These are phyloP conservation scores for Diaporthe amygdali DNA, from an alignment of 2,329 filamentous ascomycete species.

Conservation along the genomic window DNA sequence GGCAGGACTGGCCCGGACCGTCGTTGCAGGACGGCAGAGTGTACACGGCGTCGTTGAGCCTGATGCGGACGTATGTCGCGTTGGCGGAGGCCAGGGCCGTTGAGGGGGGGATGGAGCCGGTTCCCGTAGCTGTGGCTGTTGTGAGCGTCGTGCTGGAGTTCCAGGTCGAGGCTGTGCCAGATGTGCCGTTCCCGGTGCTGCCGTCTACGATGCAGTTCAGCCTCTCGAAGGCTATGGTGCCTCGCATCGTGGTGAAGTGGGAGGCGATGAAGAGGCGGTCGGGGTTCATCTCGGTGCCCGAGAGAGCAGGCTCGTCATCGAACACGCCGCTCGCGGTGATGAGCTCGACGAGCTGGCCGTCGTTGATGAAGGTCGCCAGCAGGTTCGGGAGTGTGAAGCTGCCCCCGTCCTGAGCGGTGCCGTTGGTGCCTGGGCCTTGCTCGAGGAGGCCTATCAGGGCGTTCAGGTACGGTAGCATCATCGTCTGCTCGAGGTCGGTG, in stretches of 20 bases:
- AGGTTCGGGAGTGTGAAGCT: constrained; percentile 59
- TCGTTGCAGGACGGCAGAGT: constrained; percentile 58
- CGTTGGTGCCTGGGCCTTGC: constrained; percentile 54
- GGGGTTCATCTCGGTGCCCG: constrained; percentile 49
- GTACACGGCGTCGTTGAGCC: constrained; percentile 68
- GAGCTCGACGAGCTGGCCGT: constrained; percentile 69
- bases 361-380: constrained; percentile 67
- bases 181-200: constrained; percentile 8
- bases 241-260: constrained; percentile 66
- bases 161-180: not conserved
- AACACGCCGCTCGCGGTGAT: constrained; percentile 65
- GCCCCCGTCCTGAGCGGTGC: constrained; percentile 50
- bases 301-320: constrained; percentile 57
- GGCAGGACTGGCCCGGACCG: constrained; percentile 61
- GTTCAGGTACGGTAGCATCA: constrained; percentile 67
- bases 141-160: constrained; percentile 1
- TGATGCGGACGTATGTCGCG: constrained; percentile 58
- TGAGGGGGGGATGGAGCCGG: not conserved
- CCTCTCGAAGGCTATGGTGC: constrained; percentile 68
- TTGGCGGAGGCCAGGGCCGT: constrained; percentile 29
- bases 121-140: constrained; percentile 19
- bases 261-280: constrained; percentile 59
- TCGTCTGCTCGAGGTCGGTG: constrained; percentile 55
- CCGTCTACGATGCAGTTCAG: constrained; percentile 52
- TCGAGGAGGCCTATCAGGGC: constrained; percentile 57